A percentile compares a stretch with the other conserved stretches of the same genome.
These are phyloP conservation scores for Poa pratensis DNA, from an alignment of 176 grass and related monocot genomes.

Conservation along the genomic window DNA sequence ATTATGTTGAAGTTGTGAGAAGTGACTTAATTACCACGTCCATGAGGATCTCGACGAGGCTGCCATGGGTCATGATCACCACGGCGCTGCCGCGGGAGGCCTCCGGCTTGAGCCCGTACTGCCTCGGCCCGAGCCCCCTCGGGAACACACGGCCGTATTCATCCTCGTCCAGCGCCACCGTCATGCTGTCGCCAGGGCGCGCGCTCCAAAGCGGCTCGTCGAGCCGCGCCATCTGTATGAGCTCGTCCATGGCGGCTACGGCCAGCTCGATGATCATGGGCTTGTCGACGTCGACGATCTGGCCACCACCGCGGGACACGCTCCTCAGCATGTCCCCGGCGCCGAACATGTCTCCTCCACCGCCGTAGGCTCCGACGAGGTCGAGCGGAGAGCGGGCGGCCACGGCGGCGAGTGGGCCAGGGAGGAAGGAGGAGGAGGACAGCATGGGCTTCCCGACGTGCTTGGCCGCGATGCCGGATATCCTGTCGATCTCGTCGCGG, in stretches of 20 bases:
- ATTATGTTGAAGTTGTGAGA: neutral
- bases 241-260: conserved; percentile 93
- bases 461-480: conserved; percentile 84
- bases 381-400: conserved; percentile 65
- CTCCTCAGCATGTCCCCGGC: conserved; percentile 29
- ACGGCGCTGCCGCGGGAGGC: conserved; percentile 63
- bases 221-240: conserved; percentile 69
- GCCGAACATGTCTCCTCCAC: conserved; percentile 51
- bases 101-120: conserved; percentile 63
- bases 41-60: conserved; percentile 86
- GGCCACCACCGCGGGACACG: conserved; percentile 40
- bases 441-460: conserved; percentile 75
- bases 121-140: conserved; percentile 68
- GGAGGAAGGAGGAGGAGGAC: conserved; percentile 56
- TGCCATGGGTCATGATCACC: conserved; percentile 74
- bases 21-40: conserved; percentile 55
- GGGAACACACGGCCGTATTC: conserved; percentile 73
- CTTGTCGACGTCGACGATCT: conserved; percentile 64
- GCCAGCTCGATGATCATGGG: conserved; percentile 87
- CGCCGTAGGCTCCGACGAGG: conserved; percentile 55
- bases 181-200: conserved; percentile 1
- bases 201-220: conserved; percentile 69
- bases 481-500: conserved; percentile 88
- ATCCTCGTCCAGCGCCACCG: conserved; percentile 60
- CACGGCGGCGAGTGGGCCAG: conserved; percentile 51